These are phyloP conservation scores for Leishmania amazonensis DNA, from an alignment of 208 protist species.

Conservation along the genomic window DNA sequence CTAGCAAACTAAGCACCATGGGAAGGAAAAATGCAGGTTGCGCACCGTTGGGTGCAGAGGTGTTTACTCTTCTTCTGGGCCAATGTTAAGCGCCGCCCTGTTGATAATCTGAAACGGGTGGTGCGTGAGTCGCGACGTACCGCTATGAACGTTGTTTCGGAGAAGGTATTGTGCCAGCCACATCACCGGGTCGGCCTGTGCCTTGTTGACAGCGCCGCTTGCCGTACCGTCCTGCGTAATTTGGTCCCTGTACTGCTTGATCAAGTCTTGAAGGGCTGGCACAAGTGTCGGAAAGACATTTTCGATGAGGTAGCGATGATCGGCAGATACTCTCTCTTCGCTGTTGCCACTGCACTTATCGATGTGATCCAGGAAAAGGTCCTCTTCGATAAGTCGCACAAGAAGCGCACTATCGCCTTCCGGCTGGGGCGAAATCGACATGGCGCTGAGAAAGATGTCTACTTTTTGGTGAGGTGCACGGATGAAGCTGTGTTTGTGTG, in stretches of 20 bases:
- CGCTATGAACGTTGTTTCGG: slow-evolving; percentile 59
- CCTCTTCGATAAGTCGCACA: slow-evolving; percentile 72
- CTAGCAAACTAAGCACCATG: not conserved
- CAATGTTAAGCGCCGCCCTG: slow-evolving; percentile 41
- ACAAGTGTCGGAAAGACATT: slow-evolving; percentile 80
- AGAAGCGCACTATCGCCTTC: slow-evolving; percentile 11
- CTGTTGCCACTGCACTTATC: slow-evolving; percentile 10
- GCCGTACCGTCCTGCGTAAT: slow-evolving; percentile 3
- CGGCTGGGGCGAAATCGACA: not conserved
- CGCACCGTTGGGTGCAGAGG: not conserved
- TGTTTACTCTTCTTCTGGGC: not conserved
- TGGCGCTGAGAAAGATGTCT: not conserved
- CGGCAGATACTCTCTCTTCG: slow-evolving; percentile 17
- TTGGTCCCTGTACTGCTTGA: slow-evolving; percentile 29
- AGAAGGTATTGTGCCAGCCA: slow-evolving; percentile 83
- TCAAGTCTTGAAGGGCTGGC: slow-evolving; percentile 65
- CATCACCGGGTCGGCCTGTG: slow-evolving; percentile 50
- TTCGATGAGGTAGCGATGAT: slow-evolving; percentile 63
- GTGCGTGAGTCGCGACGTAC: slow-evolving; percentile 36
- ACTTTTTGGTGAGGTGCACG: not conserved
- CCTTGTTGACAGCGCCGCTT: slow-evolving; percentile 23
- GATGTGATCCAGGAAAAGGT: slow-evolving; percentile 59
- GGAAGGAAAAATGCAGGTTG: not conserved
- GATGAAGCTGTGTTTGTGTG: not conserved
- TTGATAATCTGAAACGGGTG: slow-evolving; percentile 71